Evolutionary conservation across 2,329 filamentous ascomycete species (phyloP).

Genomic region (Fusarium sp.): DNA sequence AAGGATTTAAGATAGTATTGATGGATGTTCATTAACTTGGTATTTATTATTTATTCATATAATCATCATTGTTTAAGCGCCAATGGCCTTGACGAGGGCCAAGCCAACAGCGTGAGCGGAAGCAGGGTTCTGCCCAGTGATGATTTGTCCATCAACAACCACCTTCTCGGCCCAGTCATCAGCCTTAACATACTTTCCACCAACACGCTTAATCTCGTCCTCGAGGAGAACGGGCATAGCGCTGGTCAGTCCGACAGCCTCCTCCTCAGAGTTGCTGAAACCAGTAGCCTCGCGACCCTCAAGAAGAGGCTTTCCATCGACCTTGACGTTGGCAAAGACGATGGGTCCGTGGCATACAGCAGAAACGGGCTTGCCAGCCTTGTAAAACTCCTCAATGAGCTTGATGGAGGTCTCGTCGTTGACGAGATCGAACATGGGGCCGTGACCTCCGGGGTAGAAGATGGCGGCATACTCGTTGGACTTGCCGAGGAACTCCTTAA

Average conservation of each 20-base stretch:
- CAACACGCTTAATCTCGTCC: slow-evolving; percentile 64
- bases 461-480: slow-evolving; percentile 73
- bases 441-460: slow-evolving; percentile 70
- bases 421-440: slow-evolving; percentile 76
- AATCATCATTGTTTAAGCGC: slow-evolving; percentile 32
- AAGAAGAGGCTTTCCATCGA: slow-evolving; percentile 67
- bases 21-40: background rate
- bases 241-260: slow-evolving; percentile 61
- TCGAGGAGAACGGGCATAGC: slow-evolving; percentile 73
- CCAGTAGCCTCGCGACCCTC: slow-evolving; percentile 70
- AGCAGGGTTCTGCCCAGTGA: slow-evolving; percentile 71
- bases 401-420: slow-evolving; percentile 68
- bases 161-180: slow-evolving; percentile 65
- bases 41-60: slow-evolving; percentile 5
- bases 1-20: too few species aligned
- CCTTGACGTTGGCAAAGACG: slow-evolving; percentile 70
- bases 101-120: slow-evolving; percentile 65
- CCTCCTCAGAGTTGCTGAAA: slow-evolving; percentile 71
- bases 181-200: slow-evolving; percentile 70
- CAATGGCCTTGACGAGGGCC: slow-evolving; percentile 63
- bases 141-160: slow-evolving; percentile 64
- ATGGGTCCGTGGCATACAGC: slow-evolving; percentile 79
- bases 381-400: slow-evolving; percentile 73
- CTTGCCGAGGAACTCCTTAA: slow-evolving; percentile 68
- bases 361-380: slow-evolving; percentile 71